A percentile compares a stretch with the other conserved stretches of the same genome.
phyloP scores from a whole-genome alignment of 768 basidiomycete species.

The Collybia sordida region DNA sequence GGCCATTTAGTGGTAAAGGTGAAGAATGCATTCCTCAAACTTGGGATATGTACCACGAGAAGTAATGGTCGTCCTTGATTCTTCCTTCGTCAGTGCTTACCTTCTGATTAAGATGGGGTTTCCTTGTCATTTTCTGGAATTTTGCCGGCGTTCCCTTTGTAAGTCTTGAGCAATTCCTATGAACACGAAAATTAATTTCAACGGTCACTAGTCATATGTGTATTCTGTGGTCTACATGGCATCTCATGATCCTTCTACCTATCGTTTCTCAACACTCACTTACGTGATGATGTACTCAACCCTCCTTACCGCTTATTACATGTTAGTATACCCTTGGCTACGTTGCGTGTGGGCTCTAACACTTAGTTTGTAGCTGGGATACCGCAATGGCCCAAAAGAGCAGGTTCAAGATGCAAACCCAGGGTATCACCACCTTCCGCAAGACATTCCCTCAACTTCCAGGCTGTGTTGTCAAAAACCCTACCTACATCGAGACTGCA shows the following conservation, averaged over 20 bases:
- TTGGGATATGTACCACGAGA: constrained; percentile 99
- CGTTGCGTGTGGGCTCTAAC: constrained; percentile 4
- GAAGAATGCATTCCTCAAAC: constrained; percentile 96
- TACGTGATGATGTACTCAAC: constrained; percentile 75
- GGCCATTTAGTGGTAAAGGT: constrained; percentile 67
- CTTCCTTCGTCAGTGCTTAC: constrained; percentile 1
- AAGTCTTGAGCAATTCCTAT: constrained; percentile 25
- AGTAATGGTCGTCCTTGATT: constrained; percentile 45
- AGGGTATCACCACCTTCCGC: constrained; percentile 82
- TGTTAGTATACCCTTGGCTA: constrained; percentile 50
- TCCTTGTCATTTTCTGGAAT: constrained; percentile 99
- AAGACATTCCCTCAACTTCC: constrained; percentile 95
- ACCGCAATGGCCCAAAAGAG: constrained; percentile 96
- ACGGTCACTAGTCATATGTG: constrained; percentile 72
- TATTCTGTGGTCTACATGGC: constrained; percentile 99
- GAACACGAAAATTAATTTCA: not conserved
- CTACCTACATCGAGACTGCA: constrained; percentile 88
- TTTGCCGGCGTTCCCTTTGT: constrained; percentile 92
- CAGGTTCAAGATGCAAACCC: constrained; percentile 95
- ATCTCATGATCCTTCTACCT: constrained; percentile 84
- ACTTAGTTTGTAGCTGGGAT: constrained; percentile 66
- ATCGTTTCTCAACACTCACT: constrained; percentile 78
- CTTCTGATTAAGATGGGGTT: constrained; percentile 65
- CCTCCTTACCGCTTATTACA: constrained; percentile 81
- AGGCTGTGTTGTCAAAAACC: constrained; percentile 78